Percentiles rank a stretch among this genome's conserved stretches.
phyloP scores from a whole-genome alignment of 164 flowering plant genomes.

The Nymphaea thermarum region DNA sequence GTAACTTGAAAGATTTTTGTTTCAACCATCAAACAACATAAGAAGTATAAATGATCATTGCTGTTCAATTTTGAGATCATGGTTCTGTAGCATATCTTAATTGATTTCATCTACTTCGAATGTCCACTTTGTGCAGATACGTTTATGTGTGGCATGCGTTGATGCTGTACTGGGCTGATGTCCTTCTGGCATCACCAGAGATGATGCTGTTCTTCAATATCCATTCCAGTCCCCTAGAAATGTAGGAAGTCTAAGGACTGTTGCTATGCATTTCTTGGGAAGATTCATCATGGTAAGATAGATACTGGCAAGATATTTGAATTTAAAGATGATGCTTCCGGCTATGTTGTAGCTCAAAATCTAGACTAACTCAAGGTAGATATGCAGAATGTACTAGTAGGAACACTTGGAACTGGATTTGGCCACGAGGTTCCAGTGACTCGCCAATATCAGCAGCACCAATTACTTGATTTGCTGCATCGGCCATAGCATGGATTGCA shows the following conservation, averaged over 20 bases:
- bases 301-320: constrained; percentile 36
- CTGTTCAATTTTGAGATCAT: neutral
- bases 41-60: neutral
- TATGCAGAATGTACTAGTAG: constrained; percentile 41
- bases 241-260: no score
- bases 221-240: no score
- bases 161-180: constrained; percentile 66
- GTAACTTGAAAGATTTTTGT: constrained; percentile 31
- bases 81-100: neutral
- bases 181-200: constrained; percentile 30
- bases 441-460: constrained; percentile 35
- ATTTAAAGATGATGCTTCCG: constrained; percentile 53
- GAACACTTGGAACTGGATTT: constrained; percentile 33
- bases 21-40: constrained; percentile 27
- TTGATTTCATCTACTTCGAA: neutral
- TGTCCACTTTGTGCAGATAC: constrained; percentile 19
- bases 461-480: constrained; percentile 67
- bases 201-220: constrained; percentile 15
- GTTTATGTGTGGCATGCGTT: constrained; percentile 70
- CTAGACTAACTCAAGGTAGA: constrained; percentile 72
- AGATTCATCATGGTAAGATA: no score
- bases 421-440: constrained; percentile 51
- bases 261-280: no score
- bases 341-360: constrained; percentile 36
- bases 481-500: constrained; percentile 46